These are phyloP conservation scores for Microbotryomycetes sp. DNA, from an alignment of 1,284 basidiomycete species.

Conservation along the genomic window DNA sequence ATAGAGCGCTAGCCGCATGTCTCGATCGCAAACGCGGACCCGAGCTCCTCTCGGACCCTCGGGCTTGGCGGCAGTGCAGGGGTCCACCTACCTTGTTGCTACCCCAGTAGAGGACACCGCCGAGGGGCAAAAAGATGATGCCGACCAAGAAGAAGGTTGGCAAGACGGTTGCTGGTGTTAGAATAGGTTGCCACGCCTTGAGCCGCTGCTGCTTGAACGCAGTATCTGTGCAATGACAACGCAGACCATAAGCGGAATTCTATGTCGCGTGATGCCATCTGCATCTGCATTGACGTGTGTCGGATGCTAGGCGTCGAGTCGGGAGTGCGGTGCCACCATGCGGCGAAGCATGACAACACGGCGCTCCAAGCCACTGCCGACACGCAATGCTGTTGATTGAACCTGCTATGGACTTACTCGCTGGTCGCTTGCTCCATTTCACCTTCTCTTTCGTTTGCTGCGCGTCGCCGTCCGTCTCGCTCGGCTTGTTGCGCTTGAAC, in stretches of 20 bases:
- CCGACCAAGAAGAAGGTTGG: slow-evolving; percentile 94
- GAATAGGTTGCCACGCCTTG: slow-evolving; percentile 99
- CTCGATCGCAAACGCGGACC: too few relatives aligned
- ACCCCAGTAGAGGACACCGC: slow-evolving; percentile 75
- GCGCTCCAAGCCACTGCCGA: background rate
- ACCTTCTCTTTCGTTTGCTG: slow-evolving; percentile 54
- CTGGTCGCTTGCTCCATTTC: slow-evolving; percentile 76
- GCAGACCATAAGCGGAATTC: background rate
- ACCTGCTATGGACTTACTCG: slow-evolving; percentile 56
- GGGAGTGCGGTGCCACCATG: background rate
- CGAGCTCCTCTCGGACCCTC: background rate
- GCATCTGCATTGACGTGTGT: background rate
- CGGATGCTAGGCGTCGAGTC: background rate
- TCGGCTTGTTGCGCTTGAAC: slow-evolving; percentile 19
- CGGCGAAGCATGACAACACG: background rate
- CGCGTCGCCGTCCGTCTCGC: slow-evolving; percentile 20
- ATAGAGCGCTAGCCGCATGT: too few relatives aligned
- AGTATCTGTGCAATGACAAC: slow-evolving; percentile 58
- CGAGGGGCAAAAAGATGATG: slow-evolving; percentile 91
- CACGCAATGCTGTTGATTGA: background rate
- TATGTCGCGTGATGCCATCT: background rate
- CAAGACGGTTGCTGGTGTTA: slow-evolving; percentile 93
- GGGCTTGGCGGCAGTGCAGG: background rate
- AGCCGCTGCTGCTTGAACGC: slow-evolving; percentile 99
- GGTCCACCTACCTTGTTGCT: slow-evolving; percentile 52